Conservation (phyloP, 176 grass and related monocot genomes). For the Avena sativa region DNA sequence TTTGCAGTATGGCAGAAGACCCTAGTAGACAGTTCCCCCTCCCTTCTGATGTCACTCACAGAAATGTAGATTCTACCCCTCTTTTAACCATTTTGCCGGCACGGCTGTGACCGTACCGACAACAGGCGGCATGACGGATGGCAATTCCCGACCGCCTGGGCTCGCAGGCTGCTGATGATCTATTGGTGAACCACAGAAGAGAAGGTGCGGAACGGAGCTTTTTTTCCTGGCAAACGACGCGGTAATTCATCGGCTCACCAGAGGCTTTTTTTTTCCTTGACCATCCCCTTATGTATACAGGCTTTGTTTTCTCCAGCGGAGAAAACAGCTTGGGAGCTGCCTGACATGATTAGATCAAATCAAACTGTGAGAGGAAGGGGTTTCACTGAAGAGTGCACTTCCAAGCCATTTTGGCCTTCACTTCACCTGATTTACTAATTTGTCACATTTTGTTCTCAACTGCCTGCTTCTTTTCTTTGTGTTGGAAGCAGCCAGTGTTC, state of each 20-base stretch:
- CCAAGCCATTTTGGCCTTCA: conserved; percentile 56
- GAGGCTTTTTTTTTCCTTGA: conserved; percentile 45
- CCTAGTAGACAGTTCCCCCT: conserved; percentile 36
- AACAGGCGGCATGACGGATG: conserved; percentile 51
- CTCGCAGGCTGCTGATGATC: conserved; percentile 25
- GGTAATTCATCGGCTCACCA: conserved; percentile 31
- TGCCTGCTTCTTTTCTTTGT: conserved; percentile 52
- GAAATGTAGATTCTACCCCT: conserved; percentile 50
- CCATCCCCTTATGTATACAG: conserved; percentile 36
- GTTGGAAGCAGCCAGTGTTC: conserved; percentile 51
- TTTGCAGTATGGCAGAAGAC: conserved; percentile 68
- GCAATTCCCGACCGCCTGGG: conserved; percentile 50
- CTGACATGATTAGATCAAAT: conserved; percentile 40
- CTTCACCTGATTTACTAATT: conserved; percentile 54
- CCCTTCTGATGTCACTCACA: conserved; percentile 41
- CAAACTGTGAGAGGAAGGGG: conserved; percentile 47
- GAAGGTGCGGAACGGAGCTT: conserved; percentile 31
- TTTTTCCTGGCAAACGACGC: neutral
- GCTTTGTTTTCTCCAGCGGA: conserved; percentile 48
- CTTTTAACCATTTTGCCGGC: conserved; percentile 43
- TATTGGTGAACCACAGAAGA: conserved; percentile 44
- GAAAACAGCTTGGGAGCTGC: conserved; percentile 40
- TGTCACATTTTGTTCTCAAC: conserved; percentile 46
- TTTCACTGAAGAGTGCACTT: conserved; percentile 43
- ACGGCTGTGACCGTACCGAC: neutral